Base-by-base conservation (phyloP, 2,329 filamentous ascomycete genomes). In the Tricladium varicosporioides region DNA sequence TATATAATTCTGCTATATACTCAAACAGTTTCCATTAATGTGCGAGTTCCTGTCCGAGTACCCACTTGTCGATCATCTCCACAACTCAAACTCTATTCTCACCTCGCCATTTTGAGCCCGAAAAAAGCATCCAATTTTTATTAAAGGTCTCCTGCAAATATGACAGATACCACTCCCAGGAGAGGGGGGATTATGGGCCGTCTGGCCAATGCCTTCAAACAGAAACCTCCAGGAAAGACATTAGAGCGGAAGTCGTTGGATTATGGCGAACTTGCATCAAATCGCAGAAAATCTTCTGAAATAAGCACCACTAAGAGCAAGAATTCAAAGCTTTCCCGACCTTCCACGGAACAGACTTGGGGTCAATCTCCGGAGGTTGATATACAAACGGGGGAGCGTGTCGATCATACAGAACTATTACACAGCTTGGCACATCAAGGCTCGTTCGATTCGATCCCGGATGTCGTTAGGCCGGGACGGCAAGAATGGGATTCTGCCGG, bases 401-500 rank as follows among this genome's bases (percentile, higher is more conserved):
- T 61, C 33, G 69, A 71, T 57, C 59, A 70, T 51, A 70, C 69
- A 1, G 67, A 63, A 19, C 54, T 71, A 18, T 53, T 71, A 3
- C 69, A 71, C 50, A 64, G 63, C 10, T 55, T 71, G 18, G 64
- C 62, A 49, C 67, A 66, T 52, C 62, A 63, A n/a, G 67, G 65
- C 5, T 69, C 66, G 8, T 60, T 63, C 33, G 65, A 67, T 27
- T 65, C 65, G 33, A 45, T 67, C 14, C 53, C 62, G 15, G 51
- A 51, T 10, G 32, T 57, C n/a, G 36, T 22, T 8, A 19, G 50
- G 9, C 22, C 50, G 13, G 48, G 52, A 40, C 44, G 16, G 43
- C 46, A 18, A 18, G 40, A 48, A 13, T 14, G 58, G 7, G 55
- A 60, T 31, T 27, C 22, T 27, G 57, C 54, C 68, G 62, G 47